Base-by-base conservation (phyloP, 2,329 filamentous ascomycete genomes). In the Plectosphaerella sp. region DNA sequence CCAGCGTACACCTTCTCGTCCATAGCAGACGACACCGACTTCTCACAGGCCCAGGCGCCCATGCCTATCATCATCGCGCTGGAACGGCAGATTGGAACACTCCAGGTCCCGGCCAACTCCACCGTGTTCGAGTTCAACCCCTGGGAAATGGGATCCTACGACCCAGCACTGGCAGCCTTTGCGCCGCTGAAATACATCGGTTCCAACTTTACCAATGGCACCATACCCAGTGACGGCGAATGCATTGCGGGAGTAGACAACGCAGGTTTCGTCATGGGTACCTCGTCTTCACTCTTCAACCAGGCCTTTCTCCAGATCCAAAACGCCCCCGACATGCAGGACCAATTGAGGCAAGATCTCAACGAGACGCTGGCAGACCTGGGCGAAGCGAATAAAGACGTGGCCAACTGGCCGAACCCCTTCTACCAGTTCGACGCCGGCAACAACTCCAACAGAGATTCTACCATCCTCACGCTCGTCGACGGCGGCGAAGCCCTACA, bases 211-310 rank as follows among this genome's bases (percentile, higher is more conserved):
- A 78, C 75, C 39, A 75, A 71, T 6, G 89, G 89, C 18, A 62
- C 65, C 8, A 67, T 94, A 18, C 71, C 79, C 0, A 64, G 72
- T 11, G 66, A 76, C 51, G 78, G 80, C 43, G 65, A 71, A 25
- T 96, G 92, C 63, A 78, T 95, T 15, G 75, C 79, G 8, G 92
- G 92, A 1, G 91, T 91, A 57, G 92, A 96, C 69, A 91, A 91
- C 60, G 80, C 81, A 22, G 89, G 89, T 7, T 96, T 82, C 63
- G 75, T 96, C 24, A 91, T 96, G 83, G 91, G 91, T 48, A 96
- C 91, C 0, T 91, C 87, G 20, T 90, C 86, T 1, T 87, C 88
- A 1, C 77, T 96, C 2, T 96, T 96, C 78, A 96, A 96, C 71
- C 76, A 84, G 61, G 80, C 89, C 61, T 70, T 96, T 16, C 74